Evolutionary conservation across 2,329 filamentous ascomycete species (phyloP).

Genomic region (Microdochium trichocladiopsis): DNA sequence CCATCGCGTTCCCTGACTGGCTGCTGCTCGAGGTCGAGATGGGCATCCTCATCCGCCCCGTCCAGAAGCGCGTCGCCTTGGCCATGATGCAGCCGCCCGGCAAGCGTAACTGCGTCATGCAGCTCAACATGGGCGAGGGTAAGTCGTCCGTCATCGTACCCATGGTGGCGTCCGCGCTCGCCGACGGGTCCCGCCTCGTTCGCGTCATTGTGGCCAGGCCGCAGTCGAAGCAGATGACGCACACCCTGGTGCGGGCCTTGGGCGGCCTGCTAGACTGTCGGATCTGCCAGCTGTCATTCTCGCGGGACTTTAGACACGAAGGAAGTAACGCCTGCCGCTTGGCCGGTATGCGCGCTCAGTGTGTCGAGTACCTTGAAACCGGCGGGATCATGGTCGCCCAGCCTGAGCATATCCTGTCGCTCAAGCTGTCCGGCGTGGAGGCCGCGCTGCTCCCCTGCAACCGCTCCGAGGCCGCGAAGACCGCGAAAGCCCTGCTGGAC

Average conservation of each 20-base stretch:
- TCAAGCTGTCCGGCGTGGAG: slow-evolving; percentile 55
- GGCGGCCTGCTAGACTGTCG: slow-evolving; percentile 47
- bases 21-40: slow-evolving; percentile 60
- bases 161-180: slow-evolving; percentile 47
- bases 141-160: slow-evolving; percentile 66
- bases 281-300: slow-evolving; percentile 53
- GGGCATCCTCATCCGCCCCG: slow-evolving; percentile 50
- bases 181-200: slow-evolving; percentile 41
- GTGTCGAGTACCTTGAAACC: slow-evolving; percentile 33
- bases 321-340: too few relatives aligned
- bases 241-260: slow-evolving; percentile 46
- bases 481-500: slow-evolving; percentile 21
- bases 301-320: slow-evolving; percentile 37
- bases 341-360: too few relatives aligned
- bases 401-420: slow-evolving; percentile 57
- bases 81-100: slow-evolving; percentile 43
- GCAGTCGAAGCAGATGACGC: slow-evolving; percentile 52
- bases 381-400: slow-evolving; percentile 54
- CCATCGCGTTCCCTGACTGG: slow-evolving; percentile 45
- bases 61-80: slow-evolving; percentile 54
- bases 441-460: slow-evolving; percentile 26
- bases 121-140: slow-evolving; percentile 67
- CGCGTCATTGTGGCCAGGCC: slow-evolving; percentile 56
- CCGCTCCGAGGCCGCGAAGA: slow-evolving; percentile 36
- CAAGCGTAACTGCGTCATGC: slow-evolving; percentile 49